Evolutionary conservation across 2,329 filamentous ascomycete genomes (phyloP).

Genomic region (Xylariaceae sp.): DNA sequence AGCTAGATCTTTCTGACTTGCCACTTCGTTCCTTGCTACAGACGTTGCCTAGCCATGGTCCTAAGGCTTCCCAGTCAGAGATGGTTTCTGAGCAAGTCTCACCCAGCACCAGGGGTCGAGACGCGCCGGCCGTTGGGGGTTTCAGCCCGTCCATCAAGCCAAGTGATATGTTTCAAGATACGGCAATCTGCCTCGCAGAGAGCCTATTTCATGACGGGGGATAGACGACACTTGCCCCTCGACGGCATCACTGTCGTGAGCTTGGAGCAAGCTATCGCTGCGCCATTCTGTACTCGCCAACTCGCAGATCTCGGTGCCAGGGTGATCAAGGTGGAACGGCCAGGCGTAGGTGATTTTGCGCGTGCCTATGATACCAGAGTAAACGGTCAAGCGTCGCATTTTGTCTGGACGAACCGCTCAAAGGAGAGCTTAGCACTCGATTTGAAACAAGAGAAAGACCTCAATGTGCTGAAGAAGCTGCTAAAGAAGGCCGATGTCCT

Average conservation of each 20-base stretch:
- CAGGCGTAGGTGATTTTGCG: slow-evolving; percentile 49
- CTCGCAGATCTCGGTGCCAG: slow-evolving; percentile 51
- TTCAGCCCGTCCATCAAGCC: neutral
- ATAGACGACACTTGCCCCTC: slow-evolving; percentile 28
- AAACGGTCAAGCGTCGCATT: slow-evolving; percentile 48
- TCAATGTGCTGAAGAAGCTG: slow-evolving; percentile 41
- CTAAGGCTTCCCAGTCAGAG: neutral
- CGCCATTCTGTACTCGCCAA: slow-evolving; percentile 52
- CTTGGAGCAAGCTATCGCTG: slow-evolving; percentile 52
- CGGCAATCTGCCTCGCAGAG: neutral
- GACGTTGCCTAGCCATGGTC: neutral
- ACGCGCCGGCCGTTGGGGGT: neutral
- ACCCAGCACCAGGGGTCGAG: neutral
- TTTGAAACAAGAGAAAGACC: slow-evolving; percentile 42
- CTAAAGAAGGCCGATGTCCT: slow-evolving; percentile 46
- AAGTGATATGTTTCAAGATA: neutral
- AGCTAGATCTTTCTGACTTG: neutral
- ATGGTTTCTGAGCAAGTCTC: neutral
- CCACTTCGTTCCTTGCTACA: neutral
- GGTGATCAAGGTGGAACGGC: slow-evolving; percentile 53
- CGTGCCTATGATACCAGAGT: slow-evolving; percentile 48
- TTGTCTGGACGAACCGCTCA: slow-evolving; percentile 53
- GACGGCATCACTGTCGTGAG: slow-evolving; percentile 48
- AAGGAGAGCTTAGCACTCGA: slow-evolving; percentile 51
- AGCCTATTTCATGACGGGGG: neutral